Evolutionary conservation across 192 early-diverging fungal species (phyloP).

Genomic region (Entomortierella parvispora): DNA sequence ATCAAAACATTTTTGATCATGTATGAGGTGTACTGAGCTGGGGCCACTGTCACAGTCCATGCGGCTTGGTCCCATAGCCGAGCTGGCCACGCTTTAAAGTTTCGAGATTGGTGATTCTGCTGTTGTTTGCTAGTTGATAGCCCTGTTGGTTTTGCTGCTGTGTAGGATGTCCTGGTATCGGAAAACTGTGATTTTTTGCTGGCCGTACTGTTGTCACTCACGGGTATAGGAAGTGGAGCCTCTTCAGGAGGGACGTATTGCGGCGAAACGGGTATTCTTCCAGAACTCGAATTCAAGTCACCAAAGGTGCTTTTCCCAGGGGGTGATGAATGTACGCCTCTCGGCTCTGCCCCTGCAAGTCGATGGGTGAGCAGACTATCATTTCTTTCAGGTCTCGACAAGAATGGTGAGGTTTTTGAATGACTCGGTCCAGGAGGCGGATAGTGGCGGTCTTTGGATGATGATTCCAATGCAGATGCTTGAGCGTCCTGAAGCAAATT

Average conservation of each 20-base stretch:
- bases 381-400: slow-evolving; percentile 27
- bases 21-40: slow-evolving; percentile 15
- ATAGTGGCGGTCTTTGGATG: neutral
- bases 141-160: neutral
- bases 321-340: neutral
- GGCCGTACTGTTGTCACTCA: neutral
- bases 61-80: neutral
- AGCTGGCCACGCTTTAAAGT: neutral
- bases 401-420: neutral
- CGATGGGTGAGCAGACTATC: slow-evolving; percentile 13
- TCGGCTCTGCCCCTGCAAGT: neutral
- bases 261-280: neutral
- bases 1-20: slow-evolving; percentile 32
- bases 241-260: slow-evolving; percentile 12
- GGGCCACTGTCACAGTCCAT: slow-evolving; percentile 28
- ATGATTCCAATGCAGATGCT: slow-evolving; percentile 14
- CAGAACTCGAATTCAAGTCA: too few species aligned
- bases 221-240: slow-evolving; percentile 21
- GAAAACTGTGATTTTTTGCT: too few species aligned
- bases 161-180: too few species aligned
- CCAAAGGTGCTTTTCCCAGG: neutral
- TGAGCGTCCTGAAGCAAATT: slow-evolving; percentile 44
- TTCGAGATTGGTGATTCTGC: neutral
- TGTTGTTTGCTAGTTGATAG: too few species aligned
- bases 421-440: neutral